These are phyloP conservation scores for Phytophthora quininea DNA, from an alignment of 352 stramenopile species.

Conservation along the genomic window DNA sequence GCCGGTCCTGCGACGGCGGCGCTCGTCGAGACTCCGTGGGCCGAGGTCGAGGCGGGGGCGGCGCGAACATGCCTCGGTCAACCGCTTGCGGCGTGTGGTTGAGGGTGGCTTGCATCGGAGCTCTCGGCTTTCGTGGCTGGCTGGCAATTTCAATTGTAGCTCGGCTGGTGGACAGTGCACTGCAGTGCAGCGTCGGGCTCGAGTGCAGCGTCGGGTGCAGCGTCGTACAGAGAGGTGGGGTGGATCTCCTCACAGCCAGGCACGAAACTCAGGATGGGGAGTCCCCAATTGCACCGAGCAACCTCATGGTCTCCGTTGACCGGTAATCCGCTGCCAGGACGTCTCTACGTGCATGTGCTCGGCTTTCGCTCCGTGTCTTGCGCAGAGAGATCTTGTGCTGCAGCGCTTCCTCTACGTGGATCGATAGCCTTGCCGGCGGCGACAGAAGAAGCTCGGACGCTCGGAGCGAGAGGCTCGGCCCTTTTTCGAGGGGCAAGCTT, in stretches of 20 bases:
- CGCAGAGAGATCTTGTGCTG: not conserved
- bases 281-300: not conserved
- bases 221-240: conserved; percentile 23
- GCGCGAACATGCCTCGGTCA: conserved; percentile 12
- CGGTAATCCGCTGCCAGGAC: no score
- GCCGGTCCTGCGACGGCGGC: conserved; percentile 40
- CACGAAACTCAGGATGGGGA: conserved; percentile 36
- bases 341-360: no score
- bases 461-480: conserved; percentile 18
- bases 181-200: conserved; percentile 4
- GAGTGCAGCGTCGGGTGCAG: conserved; percentile 6
- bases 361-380: not conserved
- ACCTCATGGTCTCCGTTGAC: no score
- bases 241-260: conserved; percentile 34
- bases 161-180: conserved; percentile 28
- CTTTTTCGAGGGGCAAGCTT: conserved; percentile 12
- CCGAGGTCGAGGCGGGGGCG: not conserved
- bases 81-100: conserved; percentile 16
- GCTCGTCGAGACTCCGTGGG: conserved; percentile 23
- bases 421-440: conserved; percentile 23
- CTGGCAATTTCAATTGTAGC: conserved; percentile 37
- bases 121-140: conserved; percentile 23
- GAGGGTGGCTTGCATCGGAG: conserved; percentile 31
- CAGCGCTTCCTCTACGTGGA: not conserved
- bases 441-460: conserved; percentile 13